Conservation (phyloP, 2,329 filamentous ascomycete species). For the Aspergillus awamori region DNA sequence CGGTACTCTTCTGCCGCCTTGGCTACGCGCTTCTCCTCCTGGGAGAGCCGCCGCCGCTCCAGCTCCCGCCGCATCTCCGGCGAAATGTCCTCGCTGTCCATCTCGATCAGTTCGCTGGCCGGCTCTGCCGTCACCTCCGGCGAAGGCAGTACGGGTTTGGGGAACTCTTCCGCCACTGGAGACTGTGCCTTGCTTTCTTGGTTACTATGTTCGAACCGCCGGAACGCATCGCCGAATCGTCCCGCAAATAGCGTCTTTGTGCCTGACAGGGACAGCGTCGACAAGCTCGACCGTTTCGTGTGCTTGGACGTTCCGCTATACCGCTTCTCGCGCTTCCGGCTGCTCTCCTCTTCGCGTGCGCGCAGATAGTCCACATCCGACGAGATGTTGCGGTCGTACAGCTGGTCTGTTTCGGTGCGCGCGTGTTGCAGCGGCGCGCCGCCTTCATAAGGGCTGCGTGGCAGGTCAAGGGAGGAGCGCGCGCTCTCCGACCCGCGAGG, state of each 20-base stretch:
- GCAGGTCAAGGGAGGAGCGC: constrained; percentile 42
- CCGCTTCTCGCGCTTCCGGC: constrained; percentile 59
- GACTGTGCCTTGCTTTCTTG: constrained; percentile 37
- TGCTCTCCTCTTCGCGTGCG: constrained; percentile 68
- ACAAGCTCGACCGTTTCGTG: constrained; percentile 72
- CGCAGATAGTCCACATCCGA: constrained; percentile 84
- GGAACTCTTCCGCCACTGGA: constrained; percentile 48
- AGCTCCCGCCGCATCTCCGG: constrained; percentile 89
- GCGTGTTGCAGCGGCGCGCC: constrained; percentile 38
- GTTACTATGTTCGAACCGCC: constrained; percentile 74
- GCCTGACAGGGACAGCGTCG: constrained; percentile 67
- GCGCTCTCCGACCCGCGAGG: constrained; percentile 73
- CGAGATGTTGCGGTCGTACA: constrained; percentile 59
- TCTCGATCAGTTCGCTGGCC: constrained; percentile 66
- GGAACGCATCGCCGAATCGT: constrained; percentile 91
- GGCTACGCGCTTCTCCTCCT: constrained; percentile 89
- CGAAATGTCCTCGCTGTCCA: constrained; percentile 70
- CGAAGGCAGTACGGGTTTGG: constrained; percentile 65
- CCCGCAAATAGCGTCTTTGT: constrained; percentile 83
- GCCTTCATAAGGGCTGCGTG: constrained; percentile 39
- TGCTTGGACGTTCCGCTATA: constrained; percentile 63
- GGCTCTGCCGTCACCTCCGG: constrained; percentile 73
- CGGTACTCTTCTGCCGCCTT: constrained; percentile 87
- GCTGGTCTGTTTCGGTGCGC: constrained; percentile 40
- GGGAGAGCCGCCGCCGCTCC: constrained; percentile 76